Evolutionary conservation across 768 basidiomycete species (phyloP).

Genomic region (Tricholoma flavovirens): DNA sequence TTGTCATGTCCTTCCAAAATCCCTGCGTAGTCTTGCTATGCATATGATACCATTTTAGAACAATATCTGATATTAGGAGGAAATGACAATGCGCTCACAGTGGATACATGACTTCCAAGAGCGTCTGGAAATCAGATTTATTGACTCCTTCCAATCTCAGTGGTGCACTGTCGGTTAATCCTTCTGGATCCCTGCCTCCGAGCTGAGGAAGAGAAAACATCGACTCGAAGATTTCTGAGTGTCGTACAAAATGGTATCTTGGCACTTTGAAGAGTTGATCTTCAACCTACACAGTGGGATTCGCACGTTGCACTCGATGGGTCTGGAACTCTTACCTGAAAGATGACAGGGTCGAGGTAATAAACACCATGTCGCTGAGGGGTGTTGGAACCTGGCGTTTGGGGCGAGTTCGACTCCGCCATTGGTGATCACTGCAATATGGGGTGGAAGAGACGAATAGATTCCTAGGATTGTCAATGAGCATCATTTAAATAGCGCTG

Average conservation of each 20-base stretch:
- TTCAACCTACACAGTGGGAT: conserved; percentile 18
- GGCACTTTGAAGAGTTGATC: conserved; percentile 24
- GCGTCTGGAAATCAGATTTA: not conserved
- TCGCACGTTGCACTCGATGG: not conserved
- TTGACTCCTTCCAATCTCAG: not conserved
- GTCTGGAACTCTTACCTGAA: not conserved
- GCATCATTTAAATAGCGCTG: no score
- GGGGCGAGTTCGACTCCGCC: no score
- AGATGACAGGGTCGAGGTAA: not conserved
- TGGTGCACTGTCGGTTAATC: not conserved
- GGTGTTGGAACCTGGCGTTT: no score
- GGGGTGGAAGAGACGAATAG: no score
- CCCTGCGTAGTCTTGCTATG: not conserved
- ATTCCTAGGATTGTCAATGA: no score
- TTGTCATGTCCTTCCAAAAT: not conserved
- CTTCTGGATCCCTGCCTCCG: not conserved
- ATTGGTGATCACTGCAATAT: no score
- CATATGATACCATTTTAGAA: not conserved
- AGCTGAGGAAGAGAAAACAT: conserved; percentile 20
- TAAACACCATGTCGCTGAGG: not conserved
- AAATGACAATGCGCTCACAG: not conserved
- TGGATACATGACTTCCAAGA: not conserved
- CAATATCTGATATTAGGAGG: not conserved
- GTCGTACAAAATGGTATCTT: conserved; percentile 16
- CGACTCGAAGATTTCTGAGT: conserved; percentile 20